Evolutionary conservation across 148 eudicot genomes (phyloP).

Genomic region (Nyssa sinensis): DNA sequence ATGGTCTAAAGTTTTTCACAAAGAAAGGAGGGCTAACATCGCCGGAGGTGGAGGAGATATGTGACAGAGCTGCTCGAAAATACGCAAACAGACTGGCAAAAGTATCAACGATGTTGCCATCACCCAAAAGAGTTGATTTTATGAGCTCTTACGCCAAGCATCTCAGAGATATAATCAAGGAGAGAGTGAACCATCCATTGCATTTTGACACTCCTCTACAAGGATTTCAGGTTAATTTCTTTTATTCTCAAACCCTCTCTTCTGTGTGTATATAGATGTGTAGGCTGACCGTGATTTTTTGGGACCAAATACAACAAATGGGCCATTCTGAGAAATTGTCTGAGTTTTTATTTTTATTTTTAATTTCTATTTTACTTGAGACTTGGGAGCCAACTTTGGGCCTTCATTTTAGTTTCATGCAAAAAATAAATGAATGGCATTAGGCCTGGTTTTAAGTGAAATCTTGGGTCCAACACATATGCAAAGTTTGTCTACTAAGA

Average conservation of each 20-base stretch:
- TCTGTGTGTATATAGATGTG: no score
- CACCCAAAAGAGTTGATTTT: conserved; percentile 66
- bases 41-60: conserved; percentile 74
- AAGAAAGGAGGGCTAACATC: conserved; percentile 83
- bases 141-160: conserved; percentile 75
- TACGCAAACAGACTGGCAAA: conserved; percentile 66
- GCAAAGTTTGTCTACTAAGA: no score
- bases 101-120: conserved; percentile 47
- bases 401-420: no score
- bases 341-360: no score
- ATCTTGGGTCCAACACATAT: no score
- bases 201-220: conserved; percentile 78
- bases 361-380: no score
- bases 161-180: conserved; percentile 78
- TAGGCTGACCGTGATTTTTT: no score
- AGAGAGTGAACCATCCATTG: conserved; percentile 77
- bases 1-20: conserved; percentile 89
- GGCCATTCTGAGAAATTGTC: no score
- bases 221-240: conserved; percentile 65
- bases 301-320: no score
- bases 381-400: no score
- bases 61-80: conserved; percentile 73
- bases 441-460: no score
- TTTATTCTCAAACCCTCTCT: not conserved
- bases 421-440: no score